Evolutionary conservation across 768 basidiomycete species (phyloP).

Genomic region (Collybia sordida): DNA sequence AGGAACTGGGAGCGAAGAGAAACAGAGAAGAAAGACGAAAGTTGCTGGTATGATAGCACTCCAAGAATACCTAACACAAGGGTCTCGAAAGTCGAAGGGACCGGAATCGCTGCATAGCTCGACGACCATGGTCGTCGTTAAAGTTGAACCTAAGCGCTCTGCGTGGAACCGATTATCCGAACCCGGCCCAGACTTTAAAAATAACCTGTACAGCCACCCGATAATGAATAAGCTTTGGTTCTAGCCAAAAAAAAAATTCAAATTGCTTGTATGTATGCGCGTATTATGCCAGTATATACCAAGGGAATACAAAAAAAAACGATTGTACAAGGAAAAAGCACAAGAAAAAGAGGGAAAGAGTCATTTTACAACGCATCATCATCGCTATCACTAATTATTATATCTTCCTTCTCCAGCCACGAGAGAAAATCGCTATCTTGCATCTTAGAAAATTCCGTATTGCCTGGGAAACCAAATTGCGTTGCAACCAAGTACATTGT

Average conservation of each 20-base stretch:
- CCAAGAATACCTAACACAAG: conserved; percentile 54
- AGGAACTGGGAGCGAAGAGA: conserved; percentile 34
- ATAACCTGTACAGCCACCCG: no score
- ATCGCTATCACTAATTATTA: background rate
- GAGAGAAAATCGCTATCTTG: conserved; percentile 10
- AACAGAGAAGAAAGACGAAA: conserved; percentile 42
- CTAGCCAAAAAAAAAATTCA: no score
- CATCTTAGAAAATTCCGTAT: conserved; percentile 11
- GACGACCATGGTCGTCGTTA: conserved; percentile 22
- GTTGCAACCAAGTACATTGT: conserved; percentile 28
- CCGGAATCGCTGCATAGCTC: conserved; percentile 29
- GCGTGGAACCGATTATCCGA: background rate
- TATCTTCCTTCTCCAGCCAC: background rate
- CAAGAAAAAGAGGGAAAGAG: background rate
- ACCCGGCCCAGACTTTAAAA: background rate
- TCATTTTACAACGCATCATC: background rate
- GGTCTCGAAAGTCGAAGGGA: conserved; percentile 40
- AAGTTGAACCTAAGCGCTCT: background rate
- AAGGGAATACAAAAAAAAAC: background rate
- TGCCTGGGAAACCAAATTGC: conserved; percentile 4
- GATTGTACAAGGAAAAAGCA: background rate
- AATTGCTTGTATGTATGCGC: no score
- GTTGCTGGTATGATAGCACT: conserved; percentile 46
- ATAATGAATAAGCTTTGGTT: no score
- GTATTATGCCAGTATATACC: no score